Evolutionary conservation across 1,139 yeast genomes (phyloP).

Genomic region (Oligophagozyma castellii): DNA sequence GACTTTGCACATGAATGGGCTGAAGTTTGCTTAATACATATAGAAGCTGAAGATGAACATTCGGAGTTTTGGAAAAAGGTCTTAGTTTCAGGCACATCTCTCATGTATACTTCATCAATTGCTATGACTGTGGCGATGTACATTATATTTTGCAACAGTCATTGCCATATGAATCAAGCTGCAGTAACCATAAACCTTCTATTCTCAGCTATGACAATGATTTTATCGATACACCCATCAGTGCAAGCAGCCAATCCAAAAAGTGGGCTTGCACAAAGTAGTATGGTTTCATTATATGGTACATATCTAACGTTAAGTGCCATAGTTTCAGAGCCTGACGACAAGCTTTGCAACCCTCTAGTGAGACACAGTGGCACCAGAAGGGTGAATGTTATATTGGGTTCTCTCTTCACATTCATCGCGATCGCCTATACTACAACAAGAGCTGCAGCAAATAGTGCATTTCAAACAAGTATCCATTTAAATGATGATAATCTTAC

Average conservation of each 20-base stretch:
- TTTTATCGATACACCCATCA: conserved; percentile 61
- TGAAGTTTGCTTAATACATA: conserved; percentile 82
- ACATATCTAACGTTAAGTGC: conserved; percentile 88
- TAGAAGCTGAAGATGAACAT: conserved; percentile 73
- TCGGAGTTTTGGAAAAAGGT: conserved; percentile 60
- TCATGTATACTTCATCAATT: conserved; percentile 67
- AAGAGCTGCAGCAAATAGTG: conserved; percentile 79
- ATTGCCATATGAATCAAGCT: conserved; percentile 83
- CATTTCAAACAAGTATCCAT: conserved; percentile 31
- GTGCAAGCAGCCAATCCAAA: conserved; percentile 89
- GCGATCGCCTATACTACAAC: conserved; percentile 97
- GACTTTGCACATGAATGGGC: conserved; percentile 99
- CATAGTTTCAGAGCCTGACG: conserved; percentile 94
- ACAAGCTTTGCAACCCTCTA: conserved; percentile 78
- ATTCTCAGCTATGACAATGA: conserved; percentile 49
- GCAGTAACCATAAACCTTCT: conserved; percentile 71
- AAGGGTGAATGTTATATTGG: conserved; percentile 74
- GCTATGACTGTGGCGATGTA: conserved; percentile 69
- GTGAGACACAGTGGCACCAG: conserved; percentile 83
- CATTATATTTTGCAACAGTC: conserved; percentile 67
- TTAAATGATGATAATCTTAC: conserved; percentile 25
- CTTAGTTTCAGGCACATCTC: conserved; percentile 71
- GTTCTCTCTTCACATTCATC: conserved; percentile 84
- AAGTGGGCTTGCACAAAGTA: conserved; percentile 93
- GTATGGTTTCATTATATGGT: conserved; percentile 91